phyloP scores from a whole-genome alignment of 2,329 filamentous ascomycete genomes.

The Sporothrix schenckii region DNA sequence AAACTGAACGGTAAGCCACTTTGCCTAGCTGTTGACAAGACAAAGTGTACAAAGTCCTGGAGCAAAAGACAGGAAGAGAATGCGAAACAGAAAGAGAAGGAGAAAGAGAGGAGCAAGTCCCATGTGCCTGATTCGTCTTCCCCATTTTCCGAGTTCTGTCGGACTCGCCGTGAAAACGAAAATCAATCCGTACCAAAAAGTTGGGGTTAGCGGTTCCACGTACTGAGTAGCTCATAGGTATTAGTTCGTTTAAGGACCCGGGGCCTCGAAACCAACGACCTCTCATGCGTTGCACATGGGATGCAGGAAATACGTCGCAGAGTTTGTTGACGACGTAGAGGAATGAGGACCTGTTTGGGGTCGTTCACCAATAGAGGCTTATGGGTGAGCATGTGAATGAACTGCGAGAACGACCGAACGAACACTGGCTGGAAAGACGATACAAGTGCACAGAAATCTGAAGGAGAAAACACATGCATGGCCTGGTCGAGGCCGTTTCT shows the following conservation, averaged over 20 bases:
- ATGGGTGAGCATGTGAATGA: not conserved
- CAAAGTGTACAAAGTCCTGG: too few species aligned
- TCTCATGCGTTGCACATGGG: too few species aligned
- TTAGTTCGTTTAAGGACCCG: too few species aligned
- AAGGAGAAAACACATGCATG: not conserved
- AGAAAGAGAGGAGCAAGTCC: not conserved
- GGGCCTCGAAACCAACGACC: too few species aligned
- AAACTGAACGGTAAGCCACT: too few species aligned
- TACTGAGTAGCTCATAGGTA: too few species aligned
- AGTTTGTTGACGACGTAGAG: not conserved
- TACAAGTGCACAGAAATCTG: not conserved
- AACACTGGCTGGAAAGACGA: too few species aligned
- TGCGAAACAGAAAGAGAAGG: not conserved
- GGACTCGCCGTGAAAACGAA: not conserved
- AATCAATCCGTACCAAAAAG: not conserved
- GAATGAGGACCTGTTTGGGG: too few species aligned
- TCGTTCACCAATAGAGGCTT: not conserved
- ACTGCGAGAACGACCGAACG: not conserved
- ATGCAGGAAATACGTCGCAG: not conserved
- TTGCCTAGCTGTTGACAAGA: too few species aligned
- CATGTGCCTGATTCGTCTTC: not conserved
- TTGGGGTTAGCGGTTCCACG: slow-evolving; percentile 17
- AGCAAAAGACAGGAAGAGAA: not conserved
- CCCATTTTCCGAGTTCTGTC: not conserved
- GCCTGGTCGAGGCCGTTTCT: too few species aligned